Conservation (phyloP, 345 rosid genomes). For the Cardiospermum halicacabum region DNA sequence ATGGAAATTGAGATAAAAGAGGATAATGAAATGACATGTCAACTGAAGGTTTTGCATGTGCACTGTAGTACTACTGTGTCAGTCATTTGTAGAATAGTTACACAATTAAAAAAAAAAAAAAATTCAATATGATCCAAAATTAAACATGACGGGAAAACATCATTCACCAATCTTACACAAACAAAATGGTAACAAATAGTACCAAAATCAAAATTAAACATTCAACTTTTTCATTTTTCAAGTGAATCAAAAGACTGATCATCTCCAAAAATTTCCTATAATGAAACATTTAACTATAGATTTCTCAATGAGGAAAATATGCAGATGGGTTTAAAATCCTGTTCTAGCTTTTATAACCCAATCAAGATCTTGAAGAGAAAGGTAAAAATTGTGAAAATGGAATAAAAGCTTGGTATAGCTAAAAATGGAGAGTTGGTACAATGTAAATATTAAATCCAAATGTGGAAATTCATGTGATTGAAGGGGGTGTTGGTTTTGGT, state of each 20-base stretch:
- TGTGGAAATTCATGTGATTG: background rate
- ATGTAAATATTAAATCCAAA: background rate
- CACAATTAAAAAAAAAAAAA: no score
- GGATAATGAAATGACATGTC: slow-evolving; percentile 12
- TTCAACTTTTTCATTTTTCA: background rate
- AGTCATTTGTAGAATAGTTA: slow-evolving; percentile 8
- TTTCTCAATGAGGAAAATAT: background rate
- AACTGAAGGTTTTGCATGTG: slow-evolving; percentile 18
- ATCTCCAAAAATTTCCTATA: background rate
- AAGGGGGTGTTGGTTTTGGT: background rate
- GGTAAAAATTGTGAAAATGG: background rate
- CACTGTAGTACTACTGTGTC: slow-evolving; percentile 20
- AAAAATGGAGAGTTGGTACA: background rate
- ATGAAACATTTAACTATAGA: background rate
- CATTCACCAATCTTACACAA: background rate
- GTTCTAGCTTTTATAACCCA: slow-evolving; percentile 2
- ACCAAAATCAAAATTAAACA: background rate
- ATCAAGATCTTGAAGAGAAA: background rate
- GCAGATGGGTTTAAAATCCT: background rate
- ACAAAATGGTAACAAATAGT: background rate
- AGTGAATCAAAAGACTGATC: background rate
- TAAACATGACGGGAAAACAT: background rate
- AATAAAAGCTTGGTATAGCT: background rate
- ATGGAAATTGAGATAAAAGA: background rate
- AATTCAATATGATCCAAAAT: background rate